Percentiles rank a stretch among this genome's conserved stretches.
phyloP scores from a whole-genome alignment of 306 rosid genomes.

The Trifolium dubium region DNA sequence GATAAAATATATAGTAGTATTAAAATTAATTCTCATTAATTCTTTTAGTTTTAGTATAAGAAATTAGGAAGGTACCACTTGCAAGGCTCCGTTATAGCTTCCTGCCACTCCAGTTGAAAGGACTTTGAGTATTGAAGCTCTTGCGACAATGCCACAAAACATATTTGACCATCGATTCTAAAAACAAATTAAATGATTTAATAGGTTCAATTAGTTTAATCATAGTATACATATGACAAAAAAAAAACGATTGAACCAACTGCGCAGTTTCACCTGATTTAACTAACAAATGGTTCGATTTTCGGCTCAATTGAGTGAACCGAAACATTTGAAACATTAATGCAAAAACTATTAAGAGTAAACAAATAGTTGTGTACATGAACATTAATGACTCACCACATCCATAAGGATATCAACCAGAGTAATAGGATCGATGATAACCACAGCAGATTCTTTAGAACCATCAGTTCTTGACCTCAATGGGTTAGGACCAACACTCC shows the following conservation, averaged over 20 bases:
- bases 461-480: constrained; percentile 73
- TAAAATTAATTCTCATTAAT: background rate
- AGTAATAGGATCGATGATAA: constrained; percentile 71
- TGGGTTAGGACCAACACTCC: constrained; percentile 76
- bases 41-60: background rate
- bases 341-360: background rate
- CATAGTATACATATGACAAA: no score
- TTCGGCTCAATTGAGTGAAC: background rate
- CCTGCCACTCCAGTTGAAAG: constrained; percentile 97
- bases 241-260: background rate
- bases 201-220: no score
- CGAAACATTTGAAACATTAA: background rate
- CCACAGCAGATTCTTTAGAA: constrained; percentile 73
- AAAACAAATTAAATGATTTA: no score
- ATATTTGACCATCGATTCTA: constrained; percentile 85
- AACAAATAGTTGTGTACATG: background rate
- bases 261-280: background rate
- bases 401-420: constrained; percentile 94
- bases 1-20: background rate
- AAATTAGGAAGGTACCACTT: constrained; percentile 56
- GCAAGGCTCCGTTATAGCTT: constrained; percentile 88
- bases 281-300: background rate
- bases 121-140: constrained; percentile 80
- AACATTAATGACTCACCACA: constrained; percentile 54
- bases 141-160: constrained; percentile 85